These are phyloP conservation scores for Sugiyamaella sp. DNA, from an alignment of 1,139 yeast species.

Conservation along the genomic window DNA sequence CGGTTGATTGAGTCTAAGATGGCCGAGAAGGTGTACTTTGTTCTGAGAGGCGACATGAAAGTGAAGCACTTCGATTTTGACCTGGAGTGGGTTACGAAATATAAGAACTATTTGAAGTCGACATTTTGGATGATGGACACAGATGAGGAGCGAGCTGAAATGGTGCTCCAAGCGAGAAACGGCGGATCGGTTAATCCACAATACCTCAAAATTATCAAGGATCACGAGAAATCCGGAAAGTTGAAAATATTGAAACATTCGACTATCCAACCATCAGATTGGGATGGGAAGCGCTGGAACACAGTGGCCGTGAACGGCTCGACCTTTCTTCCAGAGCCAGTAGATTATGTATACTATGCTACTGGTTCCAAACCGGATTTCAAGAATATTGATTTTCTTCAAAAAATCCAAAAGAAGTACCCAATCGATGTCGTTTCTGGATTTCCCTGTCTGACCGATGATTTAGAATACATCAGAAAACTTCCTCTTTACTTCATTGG, in stretches of 20 bases:
- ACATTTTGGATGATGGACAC: slow-evolving; percentile 51
- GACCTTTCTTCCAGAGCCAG: slow-evolving; percentile 17
- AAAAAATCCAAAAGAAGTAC: slow-evolving; percentile 39
- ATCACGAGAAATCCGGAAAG: slow-evolving; percentile 43
- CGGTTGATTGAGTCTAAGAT: slow-evolving; percentile 43
- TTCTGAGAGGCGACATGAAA: slow-evolving; percentile 49
- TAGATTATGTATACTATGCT: slow-evolving; percentile 51
- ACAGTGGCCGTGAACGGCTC: slow-evolving; percentile 12
- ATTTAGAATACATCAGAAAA: slow-evolving; percentile 49
- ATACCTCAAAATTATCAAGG: slow-evolving; percentile 44
- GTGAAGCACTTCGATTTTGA: slow-evolving; percentile 56
- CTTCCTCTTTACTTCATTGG: slow-evolving; percentile 51
- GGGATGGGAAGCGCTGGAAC: slow-evolving; percentile 21
- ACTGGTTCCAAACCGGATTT: slow-evolving; percentile 48
- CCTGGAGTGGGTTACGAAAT: slow-evolving; percentile 57
- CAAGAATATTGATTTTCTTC: slow-evolving; percentile 37
- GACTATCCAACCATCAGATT: slow-evolving; percentile 15
- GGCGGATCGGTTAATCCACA: slow-evolving; percentile 57
- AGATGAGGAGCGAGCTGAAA: slow-evolving; percentile 48
- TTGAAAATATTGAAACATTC: slow-evolving; percentile 21
- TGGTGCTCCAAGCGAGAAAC: slow-evolving; percentile 51
- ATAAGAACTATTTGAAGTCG: slow-evolving; percentile 47
- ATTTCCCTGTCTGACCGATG: slow-evolving; percentile 51
- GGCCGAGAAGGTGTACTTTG: slow-evolving; percentile 44
- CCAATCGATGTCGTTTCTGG: slow-evolving; percentile 47